Conservation (phyloP, 2,329 filamentous ascomycete genomes). For the Xylariaceae sp. region DNA sequence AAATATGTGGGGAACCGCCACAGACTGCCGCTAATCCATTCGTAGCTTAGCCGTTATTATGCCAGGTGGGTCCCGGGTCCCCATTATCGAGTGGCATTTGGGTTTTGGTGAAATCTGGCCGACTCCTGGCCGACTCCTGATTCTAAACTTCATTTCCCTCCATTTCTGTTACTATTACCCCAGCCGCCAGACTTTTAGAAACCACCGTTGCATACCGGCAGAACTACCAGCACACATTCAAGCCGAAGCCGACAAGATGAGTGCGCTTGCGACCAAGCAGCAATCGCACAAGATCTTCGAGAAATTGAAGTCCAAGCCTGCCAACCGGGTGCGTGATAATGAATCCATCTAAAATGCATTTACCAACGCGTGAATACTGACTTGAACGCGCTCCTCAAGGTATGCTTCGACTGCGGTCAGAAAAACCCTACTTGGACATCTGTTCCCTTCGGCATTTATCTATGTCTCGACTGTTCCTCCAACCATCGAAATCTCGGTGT, state of each 20-base stretch:
- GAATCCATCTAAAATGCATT: constrained; percentile 2
- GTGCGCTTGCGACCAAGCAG: constrained; percentile 79
- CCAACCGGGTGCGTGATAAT: constrained; percentile 77
- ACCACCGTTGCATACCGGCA: background rate
- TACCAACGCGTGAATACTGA: constrained; percentile 7
- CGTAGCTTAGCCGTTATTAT: constrained; percentile 14
- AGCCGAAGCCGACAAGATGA: constrained; percentile 62
- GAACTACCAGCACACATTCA: constrained; percentile 8
- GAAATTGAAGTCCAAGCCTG: constrained; percentile 90
- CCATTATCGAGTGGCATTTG: constrained; percentile 26
- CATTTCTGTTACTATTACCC: constrained; percentile 1
- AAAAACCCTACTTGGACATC: constrained; percentile 99
- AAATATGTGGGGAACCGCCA: background rate
- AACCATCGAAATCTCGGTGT: constrained; percentile 97
- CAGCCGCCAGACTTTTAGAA: background rate
- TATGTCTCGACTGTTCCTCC: constrained; percentile 96
- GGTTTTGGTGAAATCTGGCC: constrained; percentile 39
- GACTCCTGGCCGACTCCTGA: constrained; percentile 36
- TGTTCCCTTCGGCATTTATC: constrained; percentile 94
- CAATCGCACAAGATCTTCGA: constrained; percentile 97
- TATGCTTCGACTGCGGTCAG: constrained; percentile 97
- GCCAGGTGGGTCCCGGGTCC: constrained; percentile 7
- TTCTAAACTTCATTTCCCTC: constrained; percentile 6
- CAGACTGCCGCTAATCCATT: constrained; percentile 13
- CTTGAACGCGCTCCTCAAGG: constrained; percentile 44